Base-by-base conservation (phyloP, 768 basidiomycete species). In the Sporobolomyces roseus region DNA sequence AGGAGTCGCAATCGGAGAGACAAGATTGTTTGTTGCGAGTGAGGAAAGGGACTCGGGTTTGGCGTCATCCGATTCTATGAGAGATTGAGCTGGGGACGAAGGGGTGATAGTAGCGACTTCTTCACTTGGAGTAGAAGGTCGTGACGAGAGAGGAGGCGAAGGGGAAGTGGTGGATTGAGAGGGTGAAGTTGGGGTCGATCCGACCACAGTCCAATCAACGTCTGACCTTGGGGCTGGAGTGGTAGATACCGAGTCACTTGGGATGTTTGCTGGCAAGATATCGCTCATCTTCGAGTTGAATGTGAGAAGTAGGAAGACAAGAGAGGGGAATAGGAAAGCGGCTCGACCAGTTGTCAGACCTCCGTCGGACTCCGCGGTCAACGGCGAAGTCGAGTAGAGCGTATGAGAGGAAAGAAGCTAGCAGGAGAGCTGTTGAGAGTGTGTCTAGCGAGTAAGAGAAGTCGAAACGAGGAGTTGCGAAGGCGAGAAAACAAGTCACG, bases 1-100 rank as follows among this genome's bases (percentile, higher is more conserved):
- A 55, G 54, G 54, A 30, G 54, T 55, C 21, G 35, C n/a, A 35
- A 55, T 25, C 5, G 54, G 54, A 13, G 35, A 55, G n/a, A n/a
- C 54, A 12, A 16, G 10, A n/a, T 19, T 6, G 33, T 4, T 41
- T 41, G 38, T 9, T 9, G 10, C 4, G 35, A 23, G 21, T 32
- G 52, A 30, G 23, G 23, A 4, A 13, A 9, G 13, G 54, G 38
- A 35, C 54, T 55, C 25, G 21, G 54, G 23, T 7, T 55, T 35
- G 21, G 16, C 33, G 9, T 35, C 54, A 4, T 55, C 54, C 32
- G 32, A 35, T 6, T 55, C 54, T 30, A 55, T 35, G 23, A 55
- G 54, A 6, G 54, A 55, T 5, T 16, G 54, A 35, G 23, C 54
- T 3, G 54, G 54, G 2, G 54, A 55, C 2, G 54, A n/a, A 5